Evolutionary conservation across 2,329 filamentous ascomycete genomes (phyloP), one percentile per base, ranked within the genome.

Genomic region (Leptographium galeiforme): DNA sequence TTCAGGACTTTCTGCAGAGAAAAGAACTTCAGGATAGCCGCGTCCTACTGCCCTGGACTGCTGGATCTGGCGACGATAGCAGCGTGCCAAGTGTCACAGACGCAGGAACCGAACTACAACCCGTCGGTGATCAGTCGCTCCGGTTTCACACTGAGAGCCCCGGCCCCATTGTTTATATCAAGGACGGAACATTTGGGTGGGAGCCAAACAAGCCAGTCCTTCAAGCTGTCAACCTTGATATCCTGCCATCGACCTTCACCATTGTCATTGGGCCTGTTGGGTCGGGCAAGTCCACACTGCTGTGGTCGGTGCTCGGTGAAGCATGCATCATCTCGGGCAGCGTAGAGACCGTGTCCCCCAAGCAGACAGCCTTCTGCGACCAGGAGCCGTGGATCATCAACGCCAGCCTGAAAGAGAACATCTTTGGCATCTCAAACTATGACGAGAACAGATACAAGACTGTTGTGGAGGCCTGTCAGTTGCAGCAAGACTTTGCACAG

Each of bases 331-430:
- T 60, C 0, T 52, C 56, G 1, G 68, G 68, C 0, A 51, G 48
- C 0, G 53, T 70, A 13, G 56, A 52, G 1, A 50, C 61, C 2
- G 53, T 57, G 1, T 57, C 45, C 12, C 45, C 61, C 0, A 58
- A 52, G 1, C 62, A 62, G 30, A 55, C 69, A 13, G 68, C 67
- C 1, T 74, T 68, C 57, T 73, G 70, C 50, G 65, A 68, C 44
- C 72, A 75, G 52, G 62, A 60, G 0, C 66, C 71, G 0, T 75
- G 71, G 70, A 62, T 72, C 2, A 62, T 63, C 7, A 73, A 74
- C 52, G 61, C 57, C 3, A 68, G 65, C 0, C 59, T 74, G 8
- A 61, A 61, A 8, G 55, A 69, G 0, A 69, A 68, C 40, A 70
- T 75, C 6, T 53, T 68, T 0, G 70, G 68, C 0, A 44, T 55